These are phyloP conservation scores for Suillus americanus DNA, from an alignment of 768 basidiomycete genomes.

Conservation along the genomic window DNA sequence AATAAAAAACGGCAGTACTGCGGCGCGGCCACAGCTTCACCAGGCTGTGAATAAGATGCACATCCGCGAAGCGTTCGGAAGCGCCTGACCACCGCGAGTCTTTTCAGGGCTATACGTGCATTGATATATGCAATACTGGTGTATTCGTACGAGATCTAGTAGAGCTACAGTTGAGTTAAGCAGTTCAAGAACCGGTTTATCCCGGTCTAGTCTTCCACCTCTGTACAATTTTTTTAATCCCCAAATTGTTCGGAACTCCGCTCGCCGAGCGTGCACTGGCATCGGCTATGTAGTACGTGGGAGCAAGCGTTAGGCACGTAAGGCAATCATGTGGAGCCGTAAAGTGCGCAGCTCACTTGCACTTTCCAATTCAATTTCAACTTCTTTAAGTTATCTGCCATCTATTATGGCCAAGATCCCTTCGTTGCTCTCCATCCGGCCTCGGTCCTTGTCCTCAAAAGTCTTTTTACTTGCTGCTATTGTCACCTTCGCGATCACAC, in stretches of 20 bases:
- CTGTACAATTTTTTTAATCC: no score
- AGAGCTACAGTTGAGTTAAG: no score
- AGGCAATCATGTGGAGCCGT: not conserved
- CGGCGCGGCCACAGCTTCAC: not conserved
- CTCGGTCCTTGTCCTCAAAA: conserved; percentile 22
- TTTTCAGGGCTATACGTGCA: not conserved
- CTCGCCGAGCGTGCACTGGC: no score
- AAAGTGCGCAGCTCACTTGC: not conserved
- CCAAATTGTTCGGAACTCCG: no score
- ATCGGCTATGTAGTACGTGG: no score
- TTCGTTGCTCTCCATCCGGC: conserved; percentile 16
- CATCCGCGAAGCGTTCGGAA: not conserved
- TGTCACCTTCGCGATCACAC: conserved; percentile 24
- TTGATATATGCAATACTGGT: not conserved
- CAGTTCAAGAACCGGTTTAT: no score
- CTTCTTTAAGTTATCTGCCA: not conserved
- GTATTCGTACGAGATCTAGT: no score
- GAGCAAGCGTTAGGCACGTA: no score
- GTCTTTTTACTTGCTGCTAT: conserved; percentile 26
- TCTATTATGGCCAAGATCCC: conserved; percentile 11
- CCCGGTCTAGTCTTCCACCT: no score
- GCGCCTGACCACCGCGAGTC: not conserved
- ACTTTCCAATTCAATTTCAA: not conserved
- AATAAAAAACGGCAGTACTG: not conserved
- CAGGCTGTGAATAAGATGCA: not conserved